Conservation (phyloP, 768 basidiomycete genomes). For the Coprinellus aureogranulatus region DNA sequence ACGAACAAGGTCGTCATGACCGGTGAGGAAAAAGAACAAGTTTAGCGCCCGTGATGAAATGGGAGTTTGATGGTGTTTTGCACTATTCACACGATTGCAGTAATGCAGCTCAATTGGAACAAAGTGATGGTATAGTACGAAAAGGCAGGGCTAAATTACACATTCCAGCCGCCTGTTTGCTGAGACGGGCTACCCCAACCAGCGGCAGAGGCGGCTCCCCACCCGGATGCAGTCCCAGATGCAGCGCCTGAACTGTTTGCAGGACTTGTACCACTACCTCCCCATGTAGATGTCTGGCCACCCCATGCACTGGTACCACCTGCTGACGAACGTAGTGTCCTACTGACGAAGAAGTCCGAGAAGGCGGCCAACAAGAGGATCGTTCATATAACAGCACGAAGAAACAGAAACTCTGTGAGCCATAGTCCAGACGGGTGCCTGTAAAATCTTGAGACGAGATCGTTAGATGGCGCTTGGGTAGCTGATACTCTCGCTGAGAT, state of each 20-base stretch:
- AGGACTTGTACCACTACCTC: conserved; percentile 24
- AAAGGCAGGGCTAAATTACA: conserved; percentile 18
- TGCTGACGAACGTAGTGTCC: too few species aligned
- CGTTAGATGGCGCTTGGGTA: conserved; percentile 52
- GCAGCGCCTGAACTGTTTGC: conserved; percentile 17
- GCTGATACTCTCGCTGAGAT: conserved; percentile 80
- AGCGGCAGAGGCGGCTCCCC: conserved; percentile 22
- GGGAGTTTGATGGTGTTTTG: not conserved
- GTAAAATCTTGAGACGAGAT: too few species aligned
- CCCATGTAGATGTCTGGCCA: conserved; percentile 27
- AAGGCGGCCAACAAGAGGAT: too few species aligned
- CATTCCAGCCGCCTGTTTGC: conserved; percentile 57
- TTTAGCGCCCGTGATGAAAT: not conserved
- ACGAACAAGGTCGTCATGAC: not conserved
- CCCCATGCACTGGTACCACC: conserved; percentile 13
- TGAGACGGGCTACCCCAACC: conserved; percentile 50
- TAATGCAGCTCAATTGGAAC: too few species aligned
- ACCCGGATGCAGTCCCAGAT: conserved; percentile 5
- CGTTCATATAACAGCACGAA: too few species aligned
- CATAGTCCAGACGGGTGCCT: too few species aligned
- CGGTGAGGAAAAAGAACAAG: not conserved
- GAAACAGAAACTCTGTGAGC: too few species aligned
- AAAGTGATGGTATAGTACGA: too few species aligned
- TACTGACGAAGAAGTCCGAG: too few species aligned
- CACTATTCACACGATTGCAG: not conserved